Evolutionary conservation across 148 eudicot genomes (phyloP).

Genomic region (Rhododendron ovatum): DNA sequence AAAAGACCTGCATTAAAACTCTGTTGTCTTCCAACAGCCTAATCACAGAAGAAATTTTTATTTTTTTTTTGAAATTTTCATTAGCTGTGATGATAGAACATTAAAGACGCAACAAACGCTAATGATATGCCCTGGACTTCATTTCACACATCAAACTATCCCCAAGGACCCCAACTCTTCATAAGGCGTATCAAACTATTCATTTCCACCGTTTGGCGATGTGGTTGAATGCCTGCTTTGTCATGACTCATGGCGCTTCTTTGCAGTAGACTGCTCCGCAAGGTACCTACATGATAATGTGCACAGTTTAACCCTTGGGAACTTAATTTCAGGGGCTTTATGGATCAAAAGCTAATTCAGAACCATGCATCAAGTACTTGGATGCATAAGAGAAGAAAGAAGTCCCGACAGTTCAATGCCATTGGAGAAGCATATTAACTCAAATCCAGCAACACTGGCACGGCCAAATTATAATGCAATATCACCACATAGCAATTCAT

Average conservation of each 20-base stretch:
- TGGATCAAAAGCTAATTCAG: neutral
- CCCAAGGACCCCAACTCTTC: neutral
- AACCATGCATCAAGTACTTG: neutral
- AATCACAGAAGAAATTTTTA: neutral
- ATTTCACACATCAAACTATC: neutral
- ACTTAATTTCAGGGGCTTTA: neutral
- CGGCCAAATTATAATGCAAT: neutral
- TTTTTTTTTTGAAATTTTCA: neutral
- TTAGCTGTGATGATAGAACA: neutral
- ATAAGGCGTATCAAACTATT: neutral
- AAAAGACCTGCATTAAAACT: neutral
- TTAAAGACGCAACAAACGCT: neutral
- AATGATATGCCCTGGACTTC: neutral
- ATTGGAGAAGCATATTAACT: neutral
- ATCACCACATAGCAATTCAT: neutral
- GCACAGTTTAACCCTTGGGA: slow-evolving; percentile 1
- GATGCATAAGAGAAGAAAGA: neutral
- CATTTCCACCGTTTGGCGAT: neutral
- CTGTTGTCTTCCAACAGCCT: neutral
- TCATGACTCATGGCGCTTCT: slow-evolving; percentile 24
- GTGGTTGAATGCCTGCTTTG: neutral
- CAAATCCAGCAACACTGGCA: neutral
- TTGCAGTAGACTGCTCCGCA: slow-evolving; percentile 56
- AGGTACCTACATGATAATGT: slow-evolving; percentile 47
- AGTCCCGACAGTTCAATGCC: neutral